A percentile compares a stretch with the other conserved stretches of the same genome.
Conservation (phyloP, 768 basidiomycete genomes). For the Polyporus arcularius region DNA sequence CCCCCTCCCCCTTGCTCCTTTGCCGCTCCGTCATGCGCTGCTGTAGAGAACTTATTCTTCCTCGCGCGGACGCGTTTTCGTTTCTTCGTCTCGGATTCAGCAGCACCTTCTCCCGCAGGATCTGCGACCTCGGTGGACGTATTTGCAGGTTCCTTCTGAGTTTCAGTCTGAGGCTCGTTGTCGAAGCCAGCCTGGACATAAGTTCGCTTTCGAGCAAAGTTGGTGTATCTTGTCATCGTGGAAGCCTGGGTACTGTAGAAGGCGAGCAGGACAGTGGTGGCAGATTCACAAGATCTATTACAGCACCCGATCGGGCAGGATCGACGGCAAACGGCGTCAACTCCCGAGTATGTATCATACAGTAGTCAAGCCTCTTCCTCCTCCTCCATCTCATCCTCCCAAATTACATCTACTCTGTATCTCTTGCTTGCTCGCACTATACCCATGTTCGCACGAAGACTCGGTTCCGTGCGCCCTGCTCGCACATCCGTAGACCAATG, state of each 20-base stretch:
- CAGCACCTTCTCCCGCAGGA: conserved; percentile 13
- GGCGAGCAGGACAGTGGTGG: not conserved
- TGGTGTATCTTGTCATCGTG: conserved; percentile 73
- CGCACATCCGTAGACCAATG: not conserved
- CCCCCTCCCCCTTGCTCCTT: conserved; percentile 9
- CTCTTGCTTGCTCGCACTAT: not conserved
- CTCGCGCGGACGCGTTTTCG: conserved; percentile 55
- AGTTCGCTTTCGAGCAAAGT: conserved; percentile 72
- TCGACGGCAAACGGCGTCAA: too few relatives aligned
- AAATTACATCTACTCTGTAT: too few relatives aligned
- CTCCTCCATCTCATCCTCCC: too few relatives aligned
- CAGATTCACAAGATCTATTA: not conserved
- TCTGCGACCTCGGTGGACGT: conserved; percentile 1
- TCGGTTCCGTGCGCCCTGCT: conserved; percentile 6
- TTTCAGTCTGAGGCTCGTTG: conserved; percentile 20
- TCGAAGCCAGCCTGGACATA: conserved; percentile 66
- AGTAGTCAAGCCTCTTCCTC: too few relatives aligned
- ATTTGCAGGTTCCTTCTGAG: conserved; percentile 18
- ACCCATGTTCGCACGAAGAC: conserved; percentile 9
- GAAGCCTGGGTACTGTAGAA: not conserved
- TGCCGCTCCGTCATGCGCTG: not conserved
- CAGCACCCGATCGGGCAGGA: too few relatives aligned
- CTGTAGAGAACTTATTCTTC: conserved; percentile 23
- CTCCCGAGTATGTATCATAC: too few relatives aligned
- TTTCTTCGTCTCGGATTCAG: conserved; percentile 53